Conservation (phyloP, 1,284 basidiomycete genomes). For the Omphalotus olearius region DNA sequence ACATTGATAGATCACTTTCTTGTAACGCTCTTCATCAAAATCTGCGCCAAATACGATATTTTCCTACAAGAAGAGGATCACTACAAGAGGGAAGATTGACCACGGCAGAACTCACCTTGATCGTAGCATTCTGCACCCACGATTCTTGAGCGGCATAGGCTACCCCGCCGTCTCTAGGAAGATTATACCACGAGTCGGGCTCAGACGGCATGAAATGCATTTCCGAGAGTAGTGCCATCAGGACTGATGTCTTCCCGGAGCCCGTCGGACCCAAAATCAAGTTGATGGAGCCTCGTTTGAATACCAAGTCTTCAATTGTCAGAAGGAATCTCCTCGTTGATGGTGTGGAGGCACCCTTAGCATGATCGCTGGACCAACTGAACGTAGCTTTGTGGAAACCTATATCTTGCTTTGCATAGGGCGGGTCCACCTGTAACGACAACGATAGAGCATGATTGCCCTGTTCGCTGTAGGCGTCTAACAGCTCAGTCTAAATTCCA, state of each 20-base stretch:
- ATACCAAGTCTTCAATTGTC: conserved; percentile 47
- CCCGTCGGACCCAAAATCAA: conserved; percentile 58
- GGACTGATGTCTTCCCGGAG: conserved; percentile 39
- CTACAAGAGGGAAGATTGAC: conserved; percentile 30
- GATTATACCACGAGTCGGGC: conserved; percentile 57
- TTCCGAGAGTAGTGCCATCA: conserved; percentile 58
- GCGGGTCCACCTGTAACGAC: conserved; percentile 23
- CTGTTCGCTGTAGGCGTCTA: conserved; percentile 36
- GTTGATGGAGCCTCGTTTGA: conserved; percentile 53
- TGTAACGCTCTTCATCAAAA: conserved; percentile 70
- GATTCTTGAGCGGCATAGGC: conserved; percentile 78
- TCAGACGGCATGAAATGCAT: conserved; percentile 60
- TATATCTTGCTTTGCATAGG: conserved; percentile 22
- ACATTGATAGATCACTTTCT: conserved; percentile 56
- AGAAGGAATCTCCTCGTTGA: conserved; percentile 41
- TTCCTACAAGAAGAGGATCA: conserved; percentile 31
- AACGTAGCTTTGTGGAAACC: conserved; percentile 41
- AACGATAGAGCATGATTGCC: conserved; percentile 27
- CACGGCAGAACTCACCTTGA: conserved; percentile 28
- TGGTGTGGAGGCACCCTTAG: conserved; percentile 26
- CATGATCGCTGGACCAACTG: conserved; percentile 32
- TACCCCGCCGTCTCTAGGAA: conserved; percentile 63
- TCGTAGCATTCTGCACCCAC: conserved; percentile 62
- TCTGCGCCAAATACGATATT: conserved; percentile 85
- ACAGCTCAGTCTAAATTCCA: conserved; percentile 39